phyloP scores from a whole-genome alignment of 768 basidiomycete genomes.

The Neoboletus magnificus region DNA sequence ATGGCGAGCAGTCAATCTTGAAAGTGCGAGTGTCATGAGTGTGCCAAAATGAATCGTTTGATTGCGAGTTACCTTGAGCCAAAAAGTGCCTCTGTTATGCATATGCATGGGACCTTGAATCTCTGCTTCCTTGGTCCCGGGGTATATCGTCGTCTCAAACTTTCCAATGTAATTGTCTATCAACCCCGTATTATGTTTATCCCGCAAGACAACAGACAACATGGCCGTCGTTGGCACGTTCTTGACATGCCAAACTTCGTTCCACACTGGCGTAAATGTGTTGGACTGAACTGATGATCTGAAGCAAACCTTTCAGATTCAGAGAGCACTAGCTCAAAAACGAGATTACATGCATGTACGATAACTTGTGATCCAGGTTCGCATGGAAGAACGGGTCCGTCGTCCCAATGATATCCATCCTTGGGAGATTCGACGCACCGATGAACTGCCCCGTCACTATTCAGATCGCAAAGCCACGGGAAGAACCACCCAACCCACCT shows the following conservation, averaged over 20 bases:
- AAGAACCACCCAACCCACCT: constrained; percentile 34
- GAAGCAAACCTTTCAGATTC: background rate
- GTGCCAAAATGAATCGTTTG: background rate
- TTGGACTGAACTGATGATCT: constrained; percentile 65
- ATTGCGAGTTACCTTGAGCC: constrained; percentile 51
- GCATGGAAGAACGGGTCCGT: constrained; percentile 76
- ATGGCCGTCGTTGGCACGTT: constrained; percentile 66
- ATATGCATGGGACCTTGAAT: constrained; percentile 53
- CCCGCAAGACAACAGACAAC: constrained; percentile 58
- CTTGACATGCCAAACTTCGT: constrained; percentile 69
- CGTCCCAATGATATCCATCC: constrained; percentile 60
- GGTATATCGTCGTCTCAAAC: constrained; percentile 48
- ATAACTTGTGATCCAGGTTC: constrained; percentile 58
- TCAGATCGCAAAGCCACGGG: constrained; percentile 3
- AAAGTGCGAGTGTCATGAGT: constrained; percentile 1
- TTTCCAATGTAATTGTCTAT: constrained; percentile 66
- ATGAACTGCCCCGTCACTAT: constrained; percentile 49
- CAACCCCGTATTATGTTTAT: constrained; percentile 59
- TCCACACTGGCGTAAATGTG: constrained; percentile 67
- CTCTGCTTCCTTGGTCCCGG: constrained; percentile 62
- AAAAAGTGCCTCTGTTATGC: constrained; percentile 57
- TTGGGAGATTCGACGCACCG: constrained; percentile 64
- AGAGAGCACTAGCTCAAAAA: background rate
- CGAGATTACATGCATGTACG: constrained; percentile 52
- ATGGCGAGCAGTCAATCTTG: constrained; percentile 56